These are phyloP conservation scores for Cicer chorassanicum DNA, from an alignment of 306 rosid genomes.

Conservation along the genomic window DNA sequence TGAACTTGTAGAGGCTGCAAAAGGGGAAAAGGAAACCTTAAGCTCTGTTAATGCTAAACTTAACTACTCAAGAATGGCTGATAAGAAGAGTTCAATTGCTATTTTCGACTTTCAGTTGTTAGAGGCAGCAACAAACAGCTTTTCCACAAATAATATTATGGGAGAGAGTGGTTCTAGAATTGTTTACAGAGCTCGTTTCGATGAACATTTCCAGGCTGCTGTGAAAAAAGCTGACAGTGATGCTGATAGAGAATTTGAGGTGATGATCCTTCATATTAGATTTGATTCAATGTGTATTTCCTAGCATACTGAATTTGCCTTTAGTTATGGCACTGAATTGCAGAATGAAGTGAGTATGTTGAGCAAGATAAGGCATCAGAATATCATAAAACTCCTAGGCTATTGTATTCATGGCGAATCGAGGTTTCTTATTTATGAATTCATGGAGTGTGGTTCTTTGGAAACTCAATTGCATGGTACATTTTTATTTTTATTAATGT, in stretches of 20 bases:
- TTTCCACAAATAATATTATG: constrained; percentile 64
- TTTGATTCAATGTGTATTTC: constrained; percentile 24
- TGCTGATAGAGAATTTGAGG: constrained; percentile 80
- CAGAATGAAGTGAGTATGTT: constrained; percentile 92
- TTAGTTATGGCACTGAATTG: constrained; percentile 46
- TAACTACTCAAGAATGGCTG: constrained; percentile 69
- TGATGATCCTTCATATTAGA: constrained; percentile 42
- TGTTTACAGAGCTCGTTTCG: constrained; percentile 71
- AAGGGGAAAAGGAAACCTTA: constrained; percentile 47
- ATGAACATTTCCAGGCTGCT: constrained; percentile 69
- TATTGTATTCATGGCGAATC: constrained; percentile 73
- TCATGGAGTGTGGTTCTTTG: constrained; percentile 77
- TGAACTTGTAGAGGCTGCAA: constrained; percentile 61
- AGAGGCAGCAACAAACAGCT: constrained; percentile 77
- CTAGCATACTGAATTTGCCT: constrained; percentile 33
- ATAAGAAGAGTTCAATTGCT: constrained; percentile 65
- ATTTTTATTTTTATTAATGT: constrained; percentile 23
- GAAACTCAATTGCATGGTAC: constrained; percentile 80
- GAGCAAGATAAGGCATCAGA: constrained; percentile 82
- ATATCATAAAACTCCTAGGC: constrained; percentile 79
- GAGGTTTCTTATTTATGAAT: constrained; percentile 80
- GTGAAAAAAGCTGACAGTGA: constrained; percentile 74
- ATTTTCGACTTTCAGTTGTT: constrained; percentile 71
- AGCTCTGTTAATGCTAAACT: constrained; percentile 56
- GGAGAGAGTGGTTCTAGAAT: constrained; percentile 62